Evolutionary conservation across 768 basidiomycete species (phyloP), one percentile per base, ranked within the genome.

Genomic region (Pleurotus platypus): DNA sequence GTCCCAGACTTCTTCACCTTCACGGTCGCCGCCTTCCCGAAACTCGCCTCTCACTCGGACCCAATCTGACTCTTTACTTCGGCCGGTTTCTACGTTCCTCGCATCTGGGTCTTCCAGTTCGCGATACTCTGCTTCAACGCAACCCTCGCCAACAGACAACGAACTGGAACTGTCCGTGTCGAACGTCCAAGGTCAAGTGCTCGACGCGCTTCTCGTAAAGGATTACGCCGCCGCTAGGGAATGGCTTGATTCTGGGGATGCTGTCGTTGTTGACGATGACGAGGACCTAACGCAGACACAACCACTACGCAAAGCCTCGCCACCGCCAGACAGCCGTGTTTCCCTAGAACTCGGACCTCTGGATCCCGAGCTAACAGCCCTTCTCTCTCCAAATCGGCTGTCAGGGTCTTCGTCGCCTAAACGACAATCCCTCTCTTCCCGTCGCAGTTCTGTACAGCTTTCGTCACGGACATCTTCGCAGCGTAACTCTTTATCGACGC

Each of bases 301-400:
- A 26, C 24, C 24, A 5, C 24, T 26, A 1, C 55, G 40, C 8
- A 5, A 42, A 8, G 5, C 16, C 9, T 42, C 40, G 5, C 13
- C 12, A 4, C 16, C 40, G 3, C 16, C 8, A 5, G 40, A 42
- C 40, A 7, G 70, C 58, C 30, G 38, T 70, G 66, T 16, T 68
- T 71, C 40, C 70, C 67, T 3, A 77, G 85, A 86, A 62, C 68
- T 89, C 6, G 73, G 71, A 38, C 68, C 76, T 6, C 70, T 90
- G 0, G 87, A 90, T 60, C 80, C 87, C 7, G 86, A 87, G 61
- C 77, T 90, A 0, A 78, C 83, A 2, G 83, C 83, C 6, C 73
- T 90, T 13, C 74, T 89, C 24, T 84, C 80, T 57, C 84, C 87
- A 2, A 74, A 85, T 58, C 70, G 63, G 22, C 53, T 65, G 38